Conservation (phyloP, 2,329 filamentous ascomycete genomes). For the Diaporthe sp. region DNA sequence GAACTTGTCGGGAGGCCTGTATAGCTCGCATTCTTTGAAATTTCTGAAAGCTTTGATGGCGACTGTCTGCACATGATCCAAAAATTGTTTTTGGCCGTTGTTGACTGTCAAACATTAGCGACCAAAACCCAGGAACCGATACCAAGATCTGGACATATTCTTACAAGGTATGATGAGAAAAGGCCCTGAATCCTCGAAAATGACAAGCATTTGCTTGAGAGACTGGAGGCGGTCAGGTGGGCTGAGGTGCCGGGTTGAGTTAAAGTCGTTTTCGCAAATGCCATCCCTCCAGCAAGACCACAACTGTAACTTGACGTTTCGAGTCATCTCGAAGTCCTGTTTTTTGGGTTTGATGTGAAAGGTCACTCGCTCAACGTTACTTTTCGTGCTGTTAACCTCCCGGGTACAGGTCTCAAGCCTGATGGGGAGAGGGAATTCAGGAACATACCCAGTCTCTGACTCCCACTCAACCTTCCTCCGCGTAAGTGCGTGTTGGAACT, state of each 20-base stretch:
- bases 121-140: background rate
- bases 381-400: background rate
- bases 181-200: background rate
- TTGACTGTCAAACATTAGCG: background rate
- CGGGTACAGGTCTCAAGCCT: background rate
- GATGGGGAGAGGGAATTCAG: background rate
- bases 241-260: background rate
- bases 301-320: background rate
- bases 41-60: background rate
- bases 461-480: background rate
- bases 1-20: background rate
- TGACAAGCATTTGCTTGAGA: background rate
- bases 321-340: background rate
- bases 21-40: background rate
- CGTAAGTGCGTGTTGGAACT: background rate
- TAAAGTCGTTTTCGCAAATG: background rate
- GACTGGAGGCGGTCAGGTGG: background rate
- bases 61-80: background rate
- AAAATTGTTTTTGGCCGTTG: background rate
- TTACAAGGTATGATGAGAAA: background rate
- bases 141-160: background rate
- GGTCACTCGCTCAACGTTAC: background rate
- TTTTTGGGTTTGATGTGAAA: background rate
- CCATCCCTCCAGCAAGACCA: background rate
- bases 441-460: slow-evolving; percentile 1